phyloP scores from a whole-genome alignment of 2,329 filamentous ascomycete species.

The Nigrospora oryzae region DNA sequence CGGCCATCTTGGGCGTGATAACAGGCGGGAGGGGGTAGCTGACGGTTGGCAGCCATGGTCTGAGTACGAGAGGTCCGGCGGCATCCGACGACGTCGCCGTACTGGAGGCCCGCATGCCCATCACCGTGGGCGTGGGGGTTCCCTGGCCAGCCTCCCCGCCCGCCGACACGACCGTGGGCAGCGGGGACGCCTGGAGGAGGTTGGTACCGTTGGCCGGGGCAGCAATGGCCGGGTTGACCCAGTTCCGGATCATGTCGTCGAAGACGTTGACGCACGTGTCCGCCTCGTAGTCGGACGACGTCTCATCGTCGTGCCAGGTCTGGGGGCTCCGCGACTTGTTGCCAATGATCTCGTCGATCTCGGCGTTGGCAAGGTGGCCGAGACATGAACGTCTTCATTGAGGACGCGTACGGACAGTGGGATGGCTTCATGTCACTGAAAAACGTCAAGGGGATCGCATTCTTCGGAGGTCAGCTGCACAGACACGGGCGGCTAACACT shows the following conservation, averaged over 20 bases:
- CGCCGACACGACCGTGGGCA: not conserved
- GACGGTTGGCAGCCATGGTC: not conserved
- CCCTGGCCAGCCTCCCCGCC: too few species aligned
- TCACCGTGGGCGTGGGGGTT: too few species aligned
- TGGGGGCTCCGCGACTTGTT: not conserved
- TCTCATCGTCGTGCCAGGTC: not conserved
- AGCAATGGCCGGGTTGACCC: not conserved
- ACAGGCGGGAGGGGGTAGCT: not conserved
- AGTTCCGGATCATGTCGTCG: not conserved
- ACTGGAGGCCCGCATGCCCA: too few species aligned
- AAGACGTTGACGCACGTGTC: not conserved
- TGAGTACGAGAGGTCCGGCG: not conserved
- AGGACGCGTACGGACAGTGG: slow-evolving; percentile 14
- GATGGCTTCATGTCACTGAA: slow-evolving; percentile 12
- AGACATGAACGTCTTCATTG: slow-evolving; percentile 11
- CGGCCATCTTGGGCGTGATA: not conserved
- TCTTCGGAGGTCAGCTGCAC: slow-evolving; percentile 33
- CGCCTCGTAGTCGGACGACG: not conserved
- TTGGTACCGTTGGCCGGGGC: not conserved
- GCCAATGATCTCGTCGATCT: slow-evolving; percentile 20
- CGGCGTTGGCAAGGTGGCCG: slow-evolving; percentile 8
- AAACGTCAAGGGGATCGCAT: slow-evolving; percentile 22
- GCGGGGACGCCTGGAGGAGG: not conserved
- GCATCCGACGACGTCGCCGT: not conserved
- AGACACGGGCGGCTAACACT: too few species aligned